phyloP scores from a whole-genome alignment of 2,329 filamentous ascomycete genomes.

The Fusarium cyanostomum region DNA sequence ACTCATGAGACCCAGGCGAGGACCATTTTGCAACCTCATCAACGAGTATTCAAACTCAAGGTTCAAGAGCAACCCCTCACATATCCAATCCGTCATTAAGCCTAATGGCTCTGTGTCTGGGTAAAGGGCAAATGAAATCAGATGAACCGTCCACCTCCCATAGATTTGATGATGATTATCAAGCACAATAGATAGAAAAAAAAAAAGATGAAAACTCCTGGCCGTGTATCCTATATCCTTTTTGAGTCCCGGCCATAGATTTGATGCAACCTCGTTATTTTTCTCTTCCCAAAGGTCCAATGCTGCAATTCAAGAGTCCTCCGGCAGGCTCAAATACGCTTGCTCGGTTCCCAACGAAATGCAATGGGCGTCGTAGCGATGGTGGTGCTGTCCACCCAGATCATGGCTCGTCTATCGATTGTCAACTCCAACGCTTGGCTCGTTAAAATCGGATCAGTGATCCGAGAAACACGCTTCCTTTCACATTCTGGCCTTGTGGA shows the following conservation, averaged over 20 bases:
- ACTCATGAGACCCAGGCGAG: background rate
- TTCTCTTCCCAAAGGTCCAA: constrained; percentile 34
- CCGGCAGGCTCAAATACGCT: constrained; percentile 10
- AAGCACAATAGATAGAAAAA: constrained; percentile 18
- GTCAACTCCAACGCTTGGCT: constrained; percentile 25
- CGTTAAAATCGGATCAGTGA: constrained; percentile 23
- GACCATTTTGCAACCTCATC: background rate
- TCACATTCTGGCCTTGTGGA: constrained; percentile 5
- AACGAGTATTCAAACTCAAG: background rate
- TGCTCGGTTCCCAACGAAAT: constrained; percentile 28
- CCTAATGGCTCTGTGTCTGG: constrained; percentile 4
- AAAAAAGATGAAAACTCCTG: constrained; percentile 40
- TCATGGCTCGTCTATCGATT: constrained; percentile 40
- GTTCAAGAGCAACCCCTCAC: background rate
- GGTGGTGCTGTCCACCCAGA: constrained; percentile 21
- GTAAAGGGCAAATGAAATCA: constrained; percentile 20
- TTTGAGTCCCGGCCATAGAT: constrained; percentile 40
- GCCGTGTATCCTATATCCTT: constrained; percentile 46
- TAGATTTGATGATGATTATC: constrained; percentile 23
- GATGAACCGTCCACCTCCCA: constrained; percentile 24
- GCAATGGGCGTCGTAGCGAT: constrained; percentile 28
- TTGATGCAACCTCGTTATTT: constrained; percentile 35
- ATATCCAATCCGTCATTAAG: constrained; percentile 2
- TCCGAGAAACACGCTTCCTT: constrained; percentile 16
- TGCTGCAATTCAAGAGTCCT: constrained; percentile 31